Conservation (phyloP, 805 yeast genomes). For the Lachancea waltii region DNA sequence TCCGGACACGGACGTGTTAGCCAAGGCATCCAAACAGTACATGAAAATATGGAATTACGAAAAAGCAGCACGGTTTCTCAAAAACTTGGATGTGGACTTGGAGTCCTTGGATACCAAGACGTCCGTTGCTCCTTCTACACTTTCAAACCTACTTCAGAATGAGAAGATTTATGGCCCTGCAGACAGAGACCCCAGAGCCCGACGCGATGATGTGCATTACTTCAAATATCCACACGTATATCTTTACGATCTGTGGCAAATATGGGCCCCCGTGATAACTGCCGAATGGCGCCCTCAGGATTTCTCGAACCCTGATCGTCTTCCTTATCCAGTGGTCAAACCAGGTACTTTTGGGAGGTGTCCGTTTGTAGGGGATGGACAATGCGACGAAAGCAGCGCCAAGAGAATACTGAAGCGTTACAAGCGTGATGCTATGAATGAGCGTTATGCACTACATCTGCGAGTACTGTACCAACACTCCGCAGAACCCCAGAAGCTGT, state of each 20-base stretch:
- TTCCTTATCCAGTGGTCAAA: slow-evolving; percentile 31
- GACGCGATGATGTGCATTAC: slow-evolving; percentile 76
- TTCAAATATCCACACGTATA: slow-evolving; percentile 70
- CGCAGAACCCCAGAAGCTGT: slow-evolving; percentile 19
- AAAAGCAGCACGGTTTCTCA: slow-evolving; percentile 73
- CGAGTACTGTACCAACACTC: slow-evolving; percentile 28
- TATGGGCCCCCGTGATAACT: slow-evolving; percentile 70
- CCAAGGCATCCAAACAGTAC: slow-evolving; percentile 48
- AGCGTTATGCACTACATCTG: slow-evolving; percentile 27
- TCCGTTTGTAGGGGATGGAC: slow-evolving; percentile 64
- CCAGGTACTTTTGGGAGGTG: slow-evolving; percentile 55
- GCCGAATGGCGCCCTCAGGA: slow-evolving; percentile 66
- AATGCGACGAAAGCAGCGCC: slow-evolving; percentile 25
- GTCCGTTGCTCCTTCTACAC: slow-evolving; percentile 30
- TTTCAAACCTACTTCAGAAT: slow-evolving; percentile 65
- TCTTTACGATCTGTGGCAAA: slow-evolving; percentile 73
- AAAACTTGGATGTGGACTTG: slow-evolving; percentile 48
- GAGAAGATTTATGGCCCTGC: slow-evolving; percentile 83
- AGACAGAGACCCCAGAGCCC: slow-evolving; percentile 82
- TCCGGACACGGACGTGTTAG: slow-evolving; percentile 53
- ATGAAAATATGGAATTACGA: slow-evolving; percentile 86
- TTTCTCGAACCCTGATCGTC: slow-evolving; percentile 31
- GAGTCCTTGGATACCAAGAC: slow-evolving; percentile 23
- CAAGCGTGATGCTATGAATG: slow-evolving; percentile 27
- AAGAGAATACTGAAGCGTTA: slow-evolving; percentile 29